A percentile compares a stretch with the other conserved stretches of the same genome.
phyloP scores from a whole-genome alignment of 2,329 filamentous ascomycete species.

The Alternaria atra region DNA sequence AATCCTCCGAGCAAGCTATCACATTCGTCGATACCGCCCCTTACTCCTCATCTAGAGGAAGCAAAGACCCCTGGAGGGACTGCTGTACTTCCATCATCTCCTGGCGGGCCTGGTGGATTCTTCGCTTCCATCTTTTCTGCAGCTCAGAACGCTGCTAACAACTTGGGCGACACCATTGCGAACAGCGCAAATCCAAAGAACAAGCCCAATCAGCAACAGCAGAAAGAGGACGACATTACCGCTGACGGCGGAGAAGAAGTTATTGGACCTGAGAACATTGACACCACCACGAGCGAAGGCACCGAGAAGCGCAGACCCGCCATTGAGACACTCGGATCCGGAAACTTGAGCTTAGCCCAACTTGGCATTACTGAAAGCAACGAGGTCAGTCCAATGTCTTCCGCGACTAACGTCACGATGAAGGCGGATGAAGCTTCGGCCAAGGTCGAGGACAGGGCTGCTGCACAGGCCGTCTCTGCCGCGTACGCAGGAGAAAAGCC shows the following conservation, averaged over 20 bases:
- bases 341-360: constrained; percentile 88
- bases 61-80: constrained; percentile 66
- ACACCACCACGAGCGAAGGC: constrained; percentile 28
- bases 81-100: constrained; percentile 55
- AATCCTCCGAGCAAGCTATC: constrained; percentile 84
- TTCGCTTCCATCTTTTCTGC: constrained; percentile 94
- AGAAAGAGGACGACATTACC: constrained; percentile 36
- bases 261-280: constrained; percentile 45
- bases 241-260: constrained; percentile 54
- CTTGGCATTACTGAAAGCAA: constrained; percentile 77
- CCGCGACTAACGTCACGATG: constrained; percentile 65
- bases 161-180: constrained; percentile 76
- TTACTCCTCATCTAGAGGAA: constrained; percentile 81
- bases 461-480: constrained; percentile 67
- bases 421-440: constrained; percentile 62
- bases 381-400: constrained; percentile 65
- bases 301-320: constrained; percentile 69
- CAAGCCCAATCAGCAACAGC: constrained; percentile 54
- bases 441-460: constrained; percentile 67
- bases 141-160: constrained; percentile 88
- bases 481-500: constrained; percentile 63
- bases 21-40: constrained; percentile 69
- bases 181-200: constrained; percentile 66
- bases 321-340: constrained; percentile 86
- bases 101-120: constrained; percentile 68